These are phyloP conservation scores for Hypoxylon sp. DNA, from an alignment of 2,329 filamentous ascomycete genomes.

Conservation along the genomic window DNA sequence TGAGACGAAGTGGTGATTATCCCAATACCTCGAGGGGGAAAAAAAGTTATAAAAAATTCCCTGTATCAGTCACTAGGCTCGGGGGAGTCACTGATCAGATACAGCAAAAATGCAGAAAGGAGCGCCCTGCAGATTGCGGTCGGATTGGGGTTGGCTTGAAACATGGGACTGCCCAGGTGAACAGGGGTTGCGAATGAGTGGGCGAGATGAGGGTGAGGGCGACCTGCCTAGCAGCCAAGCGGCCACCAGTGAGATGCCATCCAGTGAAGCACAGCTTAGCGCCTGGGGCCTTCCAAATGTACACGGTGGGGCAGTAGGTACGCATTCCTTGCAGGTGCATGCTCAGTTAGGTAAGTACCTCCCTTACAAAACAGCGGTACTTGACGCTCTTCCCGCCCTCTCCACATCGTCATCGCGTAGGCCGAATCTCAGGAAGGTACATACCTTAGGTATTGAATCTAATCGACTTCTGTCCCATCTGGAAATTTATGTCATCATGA, in stretches of 20 bases:
- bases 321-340: not conserved
- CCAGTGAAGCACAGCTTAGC: not conserved
- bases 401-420: not conserved
- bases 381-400: not conserved
- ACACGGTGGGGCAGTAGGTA: not conserved
- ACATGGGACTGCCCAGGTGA: slow-evolving; percentile 34
- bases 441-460: not conserved
- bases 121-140: slow-evolving; percentile 44
- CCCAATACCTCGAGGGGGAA: slow-evolving; percentile 22
- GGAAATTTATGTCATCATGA: slow-evolving; percentile 15
- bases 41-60: slow-evolving; percentile 24
- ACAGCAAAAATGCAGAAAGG: slow-evolving; percentile 41
- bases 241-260: not conserved
- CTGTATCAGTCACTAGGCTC: slow-evolving; percentile 33
- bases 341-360: not conserved
- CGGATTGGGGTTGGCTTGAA: slow-evolving; percentile 45
- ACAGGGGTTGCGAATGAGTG: slow-evolving; percentile 21
- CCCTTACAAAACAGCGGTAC: not conserved
- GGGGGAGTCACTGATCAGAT: slow-evolving; percentile 37
- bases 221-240: not conserved
- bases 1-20: slow-evolving; percentile 28
- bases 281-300: no score
- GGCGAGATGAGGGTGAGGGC: slow-evolving; percentile 8
- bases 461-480: slow-evolving; percentile 4
- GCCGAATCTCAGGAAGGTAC: slow-evolving; percentile 1